These are phyloP conservation scores for Tulasnella sp. DNA, from an alignment of 768 basidiomycete genomes.

Conservation along the genomic window DNA sequence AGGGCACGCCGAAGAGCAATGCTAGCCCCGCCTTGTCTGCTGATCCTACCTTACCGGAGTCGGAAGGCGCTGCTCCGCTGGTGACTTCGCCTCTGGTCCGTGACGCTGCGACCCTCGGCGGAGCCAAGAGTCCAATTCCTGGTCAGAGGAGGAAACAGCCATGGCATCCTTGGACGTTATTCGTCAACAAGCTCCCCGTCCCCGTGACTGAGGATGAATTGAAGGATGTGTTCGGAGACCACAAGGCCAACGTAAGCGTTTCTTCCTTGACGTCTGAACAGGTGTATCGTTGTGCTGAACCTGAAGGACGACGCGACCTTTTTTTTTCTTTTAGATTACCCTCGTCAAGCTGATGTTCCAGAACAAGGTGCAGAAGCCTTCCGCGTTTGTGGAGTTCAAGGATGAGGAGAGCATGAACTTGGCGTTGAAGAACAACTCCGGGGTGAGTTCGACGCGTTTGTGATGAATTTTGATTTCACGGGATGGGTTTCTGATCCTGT, in stretches of 20 bases:
- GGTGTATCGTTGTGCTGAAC: background rate
- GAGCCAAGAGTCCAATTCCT: constrained; percentile 48
- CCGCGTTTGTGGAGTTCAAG: constrained; percentile 86
- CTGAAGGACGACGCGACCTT: background rate
- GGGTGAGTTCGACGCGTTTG: constrained; percentile 45
- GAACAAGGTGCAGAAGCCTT: constrained; percentile 39
- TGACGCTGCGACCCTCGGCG: background rate
- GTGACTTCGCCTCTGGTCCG: background rate
- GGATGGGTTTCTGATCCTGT: constrained; percentile 26
- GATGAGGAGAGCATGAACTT: constrained; percentile 81
- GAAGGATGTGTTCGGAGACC: constrained; percentile 71
- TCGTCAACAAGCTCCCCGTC: constrained; percentile 58
- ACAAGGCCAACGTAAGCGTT: constrained; percentile 49
- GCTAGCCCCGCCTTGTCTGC: constrained; percentile 17
- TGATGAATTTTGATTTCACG: no score
- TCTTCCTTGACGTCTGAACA: background rate
- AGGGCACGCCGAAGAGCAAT: background rate
- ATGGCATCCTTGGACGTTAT: constrained; percentile 80
- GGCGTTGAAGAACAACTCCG: constrained; percentile 68
- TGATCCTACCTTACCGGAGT: constrained; percentile 1
- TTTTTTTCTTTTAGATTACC: constrained; percentile 50
- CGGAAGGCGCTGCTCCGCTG: background rate
- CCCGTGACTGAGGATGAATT: constrained; percentile 60
- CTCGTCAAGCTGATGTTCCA: constrained; percentile 57
- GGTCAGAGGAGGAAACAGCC: constrained; percentile 56